Evolutionary conservation across 805 yeast genomes (phyloP), one percentile per base, ranked within the genome.

Genomic region (Suhomyces vadensis): DNA sequence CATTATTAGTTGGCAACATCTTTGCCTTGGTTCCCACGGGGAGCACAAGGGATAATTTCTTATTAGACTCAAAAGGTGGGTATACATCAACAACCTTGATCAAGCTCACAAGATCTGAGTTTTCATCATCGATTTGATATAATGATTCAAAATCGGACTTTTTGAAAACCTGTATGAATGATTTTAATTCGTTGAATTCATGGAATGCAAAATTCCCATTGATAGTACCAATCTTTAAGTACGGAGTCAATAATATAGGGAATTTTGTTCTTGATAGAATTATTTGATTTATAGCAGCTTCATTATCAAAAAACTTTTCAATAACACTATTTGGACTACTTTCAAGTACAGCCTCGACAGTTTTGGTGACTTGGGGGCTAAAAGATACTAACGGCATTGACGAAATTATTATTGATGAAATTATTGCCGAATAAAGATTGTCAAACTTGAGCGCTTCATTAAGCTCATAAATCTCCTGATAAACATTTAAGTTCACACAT

Each of bases 181-280:
- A 79, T 35, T 71, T 69, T 54, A 90, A 61, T 14, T 72, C 69
- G 10, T 71, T 64, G 50, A 90, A 69, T 49, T 85, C 87, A 43
- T 76, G 78, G 46, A 77, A 69, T 0, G 95, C 94, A 55, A 83
- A 78, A 29, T 77, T 77, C 0, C 85, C 81, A 53, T 86, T 85
- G 22, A 82, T 75, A 7, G 83, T 69, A 10, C 83, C 70, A 9
- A 88, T 53, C 42, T 79, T 74, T 31, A 89, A 62, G 46, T 83
- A 81, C 1, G 92, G 83, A 1, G 74, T 60, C 13, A 87, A 60
- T 1, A 81, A 64, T 26, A 74, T 70, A 0, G 98, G 98, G 48
- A 87, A 77, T 56, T 91, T 89, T 0, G 94, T 84, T 48, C 83
- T 74, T 1, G 87, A 65, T 21, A 88, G 58, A 11, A 78, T 67